phyloP scores from a whole-genome alignment of 1,284 basidiomycete genomes.

The Apiotrichum sp. region DNA sequence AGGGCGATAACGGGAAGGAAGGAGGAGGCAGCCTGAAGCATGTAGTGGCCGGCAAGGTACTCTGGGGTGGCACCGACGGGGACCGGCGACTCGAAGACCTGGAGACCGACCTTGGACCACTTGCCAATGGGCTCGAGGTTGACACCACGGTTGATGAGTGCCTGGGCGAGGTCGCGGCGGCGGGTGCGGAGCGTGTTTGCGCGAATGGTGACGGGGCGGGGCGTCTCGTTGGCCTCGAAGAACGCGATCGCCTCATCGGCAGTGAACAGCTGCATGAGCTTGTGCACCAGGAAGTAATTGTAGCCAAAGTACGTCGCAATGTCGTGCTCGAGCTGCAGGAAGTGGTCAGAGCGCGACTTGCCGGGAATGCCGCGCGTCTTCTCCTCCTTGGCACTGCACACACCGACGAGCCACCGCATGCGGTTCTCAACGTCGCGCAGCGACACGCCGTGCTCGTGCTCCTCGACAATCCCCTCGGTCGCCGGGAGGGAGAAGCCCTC shows the following conservation, averaged over 20 bases:
- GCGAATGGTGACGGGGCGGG: constrained; percentile 94
- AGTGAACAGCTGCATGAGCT: constrained; percentile 89
- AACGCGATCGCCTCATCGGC: constrained; percentile 96
- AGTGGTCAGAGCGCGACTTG: constrained; percentile 82
- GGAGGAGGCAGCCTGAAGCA: constrained; percentile 97
- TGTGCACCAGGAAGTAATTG: constrained; percentile 90
- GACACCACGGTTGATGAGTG: constrained; percentile 90
- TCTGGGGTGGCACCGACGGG: constrained; percentile 97
- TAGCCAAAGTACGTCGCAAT: constrained; percentile 96
- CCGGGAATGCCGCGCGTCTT: constrained; percentile 53
- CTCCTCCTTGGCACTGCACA: constrained; percentile 69
- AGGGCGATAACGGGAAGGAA: constrained; percentile 99
- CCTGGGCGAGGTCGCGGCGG: constrained; percentile 88
- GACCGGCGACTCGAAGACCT: constrained; percentile 93
- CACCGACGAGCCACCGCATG: constrained; percentile 79
- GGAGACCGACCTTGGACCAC: constrained; percentile 97
- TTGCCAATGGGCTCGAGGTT: constrained; percentile 97
- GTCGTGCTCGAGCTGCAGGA: constrained; percentile 79
- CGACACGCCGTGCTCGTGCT: constrained; percentile 62
- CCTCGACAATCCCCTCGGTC: constrained; percentile 71
- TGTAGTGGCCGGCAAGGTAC: constrained; percentile 98
- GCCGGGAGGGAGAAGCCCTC: constrained; percentile 74
- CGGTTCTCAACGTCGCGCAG: constrained; percentile 78
- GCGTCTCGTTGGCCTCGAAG: constrained; percentile 95
- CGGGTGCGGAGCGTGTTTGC: constrained; percentile 94